Evolutionary conservation across 495 filamentous ascomycete genomes (phyloP).

Genomic region (Penicillium robsamsonii): DNA sequence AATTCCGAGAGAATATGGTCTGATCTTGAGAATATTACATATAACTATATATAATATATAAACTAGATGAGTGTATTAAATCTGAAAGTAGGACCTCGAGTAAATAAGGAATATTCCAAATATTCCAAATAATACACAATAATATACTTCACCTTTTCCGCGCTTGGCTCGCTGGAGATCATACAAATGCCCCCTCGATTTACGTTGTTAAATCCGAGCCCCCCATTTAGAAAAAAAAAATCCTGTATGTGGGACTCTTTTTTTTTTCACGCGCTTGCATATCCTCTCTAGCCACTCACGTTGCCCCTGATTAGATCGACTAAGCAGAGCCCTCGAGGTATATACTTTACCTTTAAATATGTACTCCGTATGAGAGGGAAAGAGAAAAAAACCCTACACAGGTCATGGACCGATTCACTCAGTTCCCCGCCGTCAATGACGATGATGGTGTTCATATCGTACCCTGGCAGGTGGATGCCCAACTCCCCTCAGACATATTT

Average conservation of each 20-base stretch:
- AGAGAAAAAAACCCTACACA: not conserved
- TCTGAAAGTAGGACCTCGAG: too few relatives aligned
- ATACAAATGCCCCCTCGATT: conserved; percentile 1
- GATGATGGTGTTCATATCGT: conserved; percentile 18
- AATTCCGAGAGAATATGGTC: too few relatives aligned
- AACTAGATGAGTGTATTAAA: too few relatives aligned
- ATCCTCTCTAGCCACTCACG: conserved; percentile 25
- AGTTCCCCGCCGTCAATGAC: conserved; percentile 19
- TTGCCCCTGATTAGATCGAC: conserved; percentile 18
- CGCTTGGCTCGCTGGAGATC: conserved; percentile 10
- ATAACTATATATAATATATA: too few relatives aligned
- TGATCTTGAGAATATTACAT: too few relatives aligned
- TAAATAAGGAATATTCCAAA: too few relatives aligned
- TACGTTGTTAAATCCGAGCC: not conserved
- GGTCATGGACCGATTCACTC: conserved; percentile 27
- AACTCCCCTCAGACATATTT: conserved; percentile 26
- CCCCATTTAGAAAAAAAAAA: not conserved
- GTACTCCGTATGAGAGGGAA: not conserved
- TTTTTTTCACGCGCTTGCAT: conserved; percentile 22
- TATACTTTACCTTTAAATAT: conserved; percentile 1
- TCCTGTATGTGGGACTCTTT: conserved; percentile 1
- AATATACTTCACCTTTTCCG: not conserved
- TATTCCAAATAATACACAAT: too few relatives aligned
- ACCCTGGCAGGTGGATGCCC: conserved; percentile 23
- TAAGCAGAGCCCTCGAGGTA: conserved; percentile 18